phyloP scores from a whole-genome alignment of 2,329 filamentous ascomycete genomes.

The Hypoxylon sp. region DNA sequence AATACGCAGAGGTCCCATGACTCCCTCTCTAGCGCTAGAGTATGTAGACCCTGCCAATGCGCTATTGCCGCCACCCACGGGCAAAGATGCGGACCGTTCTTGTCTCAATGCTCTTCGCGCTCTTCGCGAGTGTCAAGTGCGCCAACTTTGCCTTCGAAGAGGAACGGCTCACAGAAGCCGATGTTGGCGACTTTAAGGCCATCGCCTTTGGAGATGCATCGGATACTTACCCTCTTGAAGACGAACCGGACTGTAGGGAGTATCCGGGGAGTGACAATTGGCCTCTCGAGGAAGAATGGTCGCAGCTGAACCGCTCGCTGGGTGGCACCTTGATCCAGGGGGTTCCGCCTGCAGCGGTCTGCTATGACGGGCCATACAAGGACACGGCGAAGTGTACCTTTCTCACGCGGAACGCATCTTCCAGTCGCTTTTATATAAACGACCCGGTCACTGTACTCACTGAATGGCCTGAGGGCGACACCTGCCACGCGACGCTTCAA shows the following conservation, averaged over 20 bases:
- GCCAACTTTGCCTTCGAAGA: conserved; percentile 50
- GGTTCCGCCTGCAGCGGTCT: conserved; percentile 53
- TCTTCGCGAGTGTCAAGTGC: conserved; percentile 21
- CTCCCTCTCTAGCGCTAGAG: background rate
- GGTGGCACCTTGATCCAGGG: conserved; percentile 55
- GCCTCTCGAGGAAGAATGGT: conserved; percentile 54
- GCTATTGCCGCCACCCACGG: background rate
- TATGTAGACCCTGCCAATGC: background rate
- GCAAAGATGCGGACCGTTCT: conserved; percentile 36
- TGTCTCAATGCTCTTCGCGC: conserved; percentile 17
- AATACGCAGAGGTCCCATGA: background rate
- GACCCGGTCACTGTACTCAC: conserved; percentile 54
- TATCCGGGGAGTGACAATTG: conserved; percentile 52
- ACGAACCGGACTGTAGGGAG: conserved; percentile 51
- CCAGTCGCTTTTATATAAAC: conserved; percentile 53
- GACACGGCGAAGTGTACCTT: conserved; percentile 52
- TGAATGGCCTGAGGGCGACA: conserved; percentile 57
- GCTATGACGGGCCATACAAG: conserved; percentile 53
- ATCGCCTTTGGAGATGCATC: conserved; percentile 51
- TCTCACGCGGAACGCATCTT: conserved; percentile 51
- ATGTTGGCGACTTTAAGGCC: conserved; percentile 54
- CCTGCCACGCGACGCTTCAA: conserved; percentile 53
- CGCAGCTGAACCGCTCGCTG: conserved; percentile 51
- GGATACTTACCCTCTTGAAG: conserved; percentile 45
- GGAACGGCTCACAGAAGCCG: conserved; percentile 52